These are phyloP conservation scores for Sodiomyces alkalinus DNA, from an alignment of 2,329 filamentous ascomycete genomes.

Conservation along the genomic window DNA sequence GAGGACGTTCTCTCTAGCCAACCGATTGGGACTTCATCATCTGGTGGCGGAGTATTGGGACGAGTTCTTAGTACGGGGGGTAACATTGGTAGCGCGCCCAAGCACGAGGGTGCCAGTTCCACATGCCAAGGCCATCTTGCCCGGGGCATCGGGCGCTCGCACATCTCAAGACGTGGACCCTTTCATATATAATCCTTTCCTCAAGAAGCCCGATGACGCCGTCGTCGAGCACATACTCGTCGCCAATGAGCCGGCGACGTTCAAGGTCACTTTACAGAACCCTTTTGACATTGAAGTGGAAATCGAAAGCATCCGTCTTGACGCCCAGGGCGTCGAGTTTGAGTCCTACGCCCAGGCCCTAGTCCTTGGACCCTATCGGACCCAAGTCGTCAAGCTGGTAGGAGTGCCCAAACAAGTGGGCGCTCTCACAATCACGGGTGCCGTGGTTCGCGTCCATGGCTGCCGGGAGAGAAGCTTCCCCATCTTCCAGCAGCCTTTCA, in stretches of 20 bases:
- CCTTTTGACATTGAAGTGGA: slow-evolving; percentile 88
- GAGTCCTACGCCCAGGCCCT: slow-evolving; percentile 49
- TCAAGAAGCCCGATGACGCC: slow-evolving; percentile 49
- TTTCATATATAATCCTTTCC: slow-evolving; percentile 90
- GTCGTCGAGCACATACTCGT: slow-evolving; percentile 56
- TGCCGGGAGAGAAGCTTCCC: slow-evolving; percentile 75
- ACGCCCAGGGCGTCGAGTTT: slow-evolving; percentile 59
- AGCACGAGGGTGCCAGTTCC: slow-evolving; percentile 47
- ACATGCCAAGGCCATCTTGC: slow-evolving; percentile 42
- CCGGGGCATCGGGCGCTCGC: slow-evolving; percentile 31
- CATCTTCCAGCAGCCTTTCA: slow-evolving; percentile 68
- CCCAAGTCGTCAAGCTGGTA: slow-evolving; percentile 59
- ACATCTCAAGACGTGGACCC: slow-evolving; percentile 56
- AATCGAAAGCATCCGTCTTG: slow-evolving; percentile 65
- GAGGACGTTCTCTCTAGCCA: slow-evolving; percentile 65
- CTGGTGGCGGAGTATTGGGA: slow-evolving; percentile 89
- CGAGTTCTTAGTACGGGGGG: slow-evolving; percentile 72
- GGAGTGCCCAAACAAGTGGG: slow-evolving; percentile 56
- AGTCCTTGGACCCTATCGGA: slow-evolving; percentile 64
- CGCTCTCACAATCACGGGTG: slow-evolving; percentile 59
- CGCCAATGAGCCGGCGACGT: slow-evolving; percentile 60
- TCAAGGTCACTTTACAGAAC: slow-evolving; percentile 78
- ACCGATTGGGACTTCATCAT: slow-evolving; percentile 54
- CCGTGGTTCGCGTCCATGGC: slow-evolving; percentile 62
- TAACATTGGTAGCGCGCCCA: slow-evolving; percentile 52